Conservation (phyloP, 2,329 filamentous ascomycete genomes). For the Graphiopsis chlorocephala region DNA sequence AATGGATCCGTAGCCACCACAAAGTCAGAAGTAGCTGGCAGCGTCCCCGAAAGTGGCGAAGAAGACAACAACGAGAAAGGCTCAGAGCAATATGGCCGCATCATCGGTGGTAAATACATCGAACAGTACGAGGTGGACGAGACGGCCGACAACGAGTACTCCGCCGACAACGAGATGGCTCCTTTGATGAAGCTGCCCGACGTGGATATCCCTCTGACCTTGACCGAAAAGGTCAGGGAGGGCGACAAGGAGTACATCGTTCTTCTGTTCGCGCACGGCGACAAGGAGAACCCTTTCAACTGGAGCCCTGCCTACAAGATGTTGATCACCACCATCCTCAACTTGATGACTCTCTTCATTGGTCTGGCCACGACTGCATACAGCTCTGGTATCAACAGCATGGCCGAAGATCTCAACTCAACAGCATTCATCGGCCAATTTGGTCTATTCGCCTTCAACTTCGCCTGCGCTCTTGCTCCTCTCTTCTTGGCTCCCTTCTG, state of each 20-base stretch:
- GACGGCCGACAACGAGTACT: conserved; percentile 27
- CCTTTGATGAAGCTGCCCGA: conserved; percentile 42
- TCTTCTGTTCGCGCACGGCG: conserved; percentile 46
- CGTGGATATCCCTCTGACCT: conserved; percentile 50
- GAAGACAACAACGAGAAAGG: conserved; percentile 21
- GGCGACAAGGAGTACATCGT: conserved; percentile 47
- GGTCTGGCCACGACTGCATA: conserved; percentile 55
- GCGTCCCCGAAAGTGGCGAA: conserved; percentile 24
- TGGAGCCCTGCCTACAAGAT: conserved; percentile 45
- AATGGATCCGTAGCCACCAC: conserved; percentile 14
- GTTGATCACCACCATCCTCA: conserved; percentile 48
- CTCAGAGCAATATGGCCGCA: conserved; percentile 30
- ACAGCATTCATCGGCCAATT: conserved; percentile 46
- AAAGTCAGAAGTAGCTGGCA: conserved; percentile 4
- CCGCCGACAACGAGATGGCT: conserved; percentile 35
- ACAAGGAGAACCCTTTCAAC: conserved; percentile 54
- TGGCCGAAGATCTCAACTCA: conserved; percentile 46
- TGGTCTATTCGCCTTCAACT: conserved; percentile 52
- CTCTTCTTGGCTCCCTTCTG: conserved; percentile 51
- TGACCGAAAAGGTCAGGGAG: conserved; percentile 42
- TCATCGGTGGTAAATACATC: conserved; percentile 41
- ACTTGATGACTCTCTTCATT: conserved; percentile 54
- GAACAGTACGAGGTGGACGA: conserved; percentile 35
- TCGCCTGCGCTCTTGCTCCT: conserved; percentile 48
- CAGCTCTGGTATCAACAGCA: conserved; percentile 48